Evolutionary conservation across 2,329 filamentous ascomycete genomes (phyloP), one percentile per base, ranked within the genome.

Genomic region (Fusarium zealandicum): DNA sequence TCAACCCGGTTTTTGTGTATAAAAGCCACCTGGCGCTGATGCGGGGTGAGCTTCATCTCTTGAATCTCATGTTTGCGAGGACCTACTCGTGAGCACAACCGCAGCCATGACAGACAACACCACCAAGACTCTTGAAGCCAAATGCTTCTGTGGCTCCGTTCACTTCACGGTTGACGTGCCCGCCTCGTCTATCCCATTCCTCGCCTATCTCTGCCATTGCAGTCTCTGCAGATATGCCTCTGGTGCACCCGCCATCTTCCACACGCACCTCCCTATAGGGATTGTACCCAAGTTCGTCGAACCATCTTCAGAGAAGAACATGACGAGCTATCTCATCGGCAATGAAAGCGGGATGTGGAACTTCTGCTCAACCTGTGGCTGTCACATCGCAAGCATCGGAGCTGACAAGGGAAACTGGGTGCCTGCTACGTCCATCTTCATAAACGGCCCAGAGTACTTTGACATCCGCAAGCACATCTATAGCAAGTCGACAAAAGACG

Each of bases 341-440:
- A 59, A 59, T 3, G 66, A 67, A 10, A 28, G 58, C 6, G 68
- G 66, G n/a, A 69, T 70, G 14, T 75, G 74, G 52, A 70, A 75
- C 54, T 80, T 80, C 54, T 81, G 79, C 67, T 72, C 69, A 11
- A 76, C 74, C 0, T 81, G 79, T 49, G 77, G 79, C 41, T 76
- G 76, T 45, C 78, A 80, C 51, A 68, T 79, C n/a, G 73, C 73
- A 4, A 72, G 75, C 42, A 61, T 70, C 14, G 71, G 69, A 17
- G 43, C 72, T 2, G 61, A 67, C 14, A 65, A 69, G 4, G 65
- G 64, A 16, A 59, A 69, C 10, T 81, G 77, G 77, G 69, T 70
- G 3, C 57, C 76, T 4, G 69, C 76, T 1, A 70, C 72, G 0
- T 76, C 75, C 40, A 72, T 80, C 12, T 78, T 81, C 30, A 54